phyloP scores from a whole-genome alignment of 805 yeast species.

The Priceomyces castillae region DNA sequence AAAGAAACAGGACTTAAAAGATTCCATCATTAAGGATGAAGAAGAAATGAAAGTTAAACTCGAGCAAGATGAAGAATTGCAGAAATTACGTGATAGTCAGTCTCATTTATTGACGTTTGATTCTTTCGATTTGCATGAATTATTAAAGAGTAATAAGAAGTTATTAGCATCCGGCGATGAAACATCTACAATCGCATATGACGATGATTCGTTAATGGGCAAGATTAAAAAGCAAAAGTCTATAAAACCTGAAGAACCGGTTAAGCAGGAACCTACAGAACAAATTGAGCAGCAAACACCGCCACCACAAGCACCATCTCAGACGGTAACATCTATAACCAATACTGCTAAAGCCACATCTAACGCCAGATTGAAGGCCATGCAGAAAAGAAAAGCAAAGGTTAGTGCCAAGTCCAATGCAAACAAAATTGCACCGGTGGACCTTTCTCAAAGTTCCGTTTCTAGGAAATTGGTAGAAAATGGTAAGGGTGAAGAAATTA shows the following conservation, averaged over 20 bases:
- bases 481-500: conserved; percentile 25
- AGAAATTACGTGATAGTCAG: conserved; percentile 39
- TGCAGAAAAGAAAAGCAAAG: conserved; percentile 91
- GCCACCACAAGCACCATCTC: not conserved
- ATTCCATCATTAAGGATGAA: conserved; percentile 14
- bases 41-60: conserved; percentile 27
- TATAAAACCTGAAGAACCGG: conserved; percentile 4
- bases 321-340: not conserved
- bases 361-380: conserved; percentile 82
- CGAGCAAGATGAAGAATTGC: conserved; percentile 43
- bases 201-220: conserved; percentile 38
- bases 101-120: conserved; percentile 46
- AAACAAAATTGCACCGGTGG: conserved; percentile 51
- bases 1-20: conserved; percentile 16
- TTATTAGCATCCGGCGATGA: conserved; percentile 62
- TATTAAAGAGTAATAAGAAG: conserved; percentile 50
- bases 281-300: not conserved
- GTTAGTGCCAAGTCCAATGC: conserved; percentile 56
- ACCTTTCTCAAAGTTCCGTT: conserved; percentile 68
- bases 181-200: conserved; percentile 14
- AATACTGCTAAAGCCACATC: conserved; percentile 31
- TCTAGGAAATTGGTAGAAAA: conserved; percentile 51
- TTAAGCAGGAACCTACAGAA: conserved; percentile 11
- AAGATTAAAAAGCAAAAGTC: conserved; percentile 46
- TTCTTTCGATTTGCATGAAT: conserved; percentile 48